Conservation (phyloP, 306 rosid genomes). For the Senna siamea region DNA sequence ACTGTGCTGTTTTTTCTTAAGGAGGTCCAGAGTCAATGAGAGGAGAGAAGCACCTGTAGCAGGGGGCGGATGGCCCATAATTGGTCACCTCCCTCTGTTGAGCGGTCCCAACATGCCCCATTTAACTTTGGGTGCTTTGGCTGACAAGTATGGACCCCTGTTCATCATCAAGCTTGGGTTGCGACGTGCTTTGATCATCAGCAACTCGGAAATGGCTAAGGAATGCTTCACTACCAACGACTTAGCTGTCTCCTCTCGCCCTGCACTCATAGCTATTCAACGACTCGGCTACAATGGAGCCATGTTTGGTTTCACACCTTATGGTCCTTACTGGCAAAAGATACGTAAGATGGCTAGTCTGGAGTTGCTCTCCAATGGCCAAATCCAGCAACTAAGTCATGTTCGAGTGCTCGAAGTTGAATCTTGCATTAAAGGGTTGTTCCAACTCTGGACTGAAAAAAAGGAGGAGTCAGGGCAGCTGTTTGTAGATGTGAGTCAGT, state of each 20-base stretch:
- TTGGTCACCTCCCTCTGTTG: background rate
- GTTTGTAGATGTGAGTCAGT: conserved; percentile 45
- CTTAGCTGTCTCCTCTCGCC: conserved; percentile 40
- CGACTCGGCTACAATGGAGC: conserved; percentile 48
- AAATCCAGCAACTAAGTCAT: conserved; percentile 41
- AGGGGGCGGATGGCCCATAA: background rate
- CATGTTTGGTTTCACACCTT: conserved; percentile 42
- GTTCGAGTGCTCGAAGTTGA: conserved; percentile 41
- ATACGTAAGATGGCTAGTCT: conserved; percentile 42
- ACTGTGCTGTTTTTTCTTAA: no score
- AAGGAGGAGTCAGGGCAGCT: background rate
- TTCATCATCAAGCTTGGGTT: conserved; percentile 1
- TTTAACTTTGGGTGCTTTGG: background rate
- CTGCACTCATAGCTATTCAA: background rate
- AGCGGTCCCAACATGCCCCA: background rate
- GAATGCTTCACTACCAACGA: conserved; percentile 53
- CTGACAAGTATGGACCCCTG: conserved; percentile 12
- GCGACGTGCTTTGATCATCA: background rate
- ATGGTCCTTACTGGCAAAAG: conserved; percentile 50
- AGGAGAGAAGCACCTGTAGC: background rate
- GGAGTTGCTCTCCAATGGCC: conserved; percentile 51
- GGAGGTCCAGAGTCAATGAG: background rate
- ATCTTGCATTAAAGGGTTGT: conserved; percentile 36
- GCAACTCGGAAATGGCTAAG: conserved; percentile 9
- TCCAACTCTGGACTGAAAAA: conserved; percentile 34